These are phyloP conservation scores for Brassica juncea DNA, from an alignment of 345 rosid species.

Conservation along the genomic window DNA sequence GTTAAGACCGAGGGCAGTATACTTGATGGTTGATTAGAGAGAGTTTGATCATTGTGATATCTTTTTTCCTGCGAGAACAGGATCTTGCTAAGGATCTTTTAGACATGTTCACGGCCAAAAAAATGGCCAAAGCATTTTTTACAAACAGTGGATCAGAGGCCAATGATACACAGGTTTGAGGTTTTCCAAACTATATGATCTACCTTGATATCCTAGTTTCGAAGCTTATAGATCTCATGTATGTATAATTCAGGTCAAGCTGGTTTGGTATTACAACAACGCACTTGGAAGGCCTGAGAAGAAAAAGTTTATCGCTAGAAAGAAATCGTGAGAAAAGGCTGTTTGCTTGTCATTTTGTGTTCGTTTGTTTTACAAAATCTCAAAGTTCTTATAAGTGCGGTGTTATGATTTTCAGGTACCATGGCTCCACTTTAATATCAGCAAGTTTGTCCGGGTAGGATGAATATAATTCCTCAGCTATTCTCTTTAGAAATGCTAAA, in stretches of 20 bases:
- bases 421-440: constrained; percentile 87
- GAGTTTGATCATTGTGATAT: constrained; percentile 19
- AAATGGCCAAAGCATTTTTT: constrained; percentile 90
- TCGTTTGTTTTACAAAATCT: constrained; percentile 5
- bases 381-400: constrained; percentile 18
- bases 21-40: not conserved
- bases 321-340: constrained; percentile 51
- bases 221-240: constrained; percentile 15
- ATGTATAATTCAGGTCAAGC: constrained; percentile 63
- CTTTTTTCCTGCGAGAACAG: constrained; percentile 46
- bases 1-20: not conserved
- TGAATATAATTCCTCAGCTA: not conserved
- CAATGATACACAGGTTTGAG: constrained; percentile 89
- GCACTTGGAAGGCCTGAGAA: constrained; percentile 85
- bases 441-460: constrained; percentile 97
- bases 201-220: not conserved
- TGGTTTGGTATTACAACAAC: constrained; percentile 89
- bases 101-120: constrained; percentile 74
- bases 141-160: constrained; percentile 98
- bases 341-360: not conserved
- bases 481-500: not conserved
- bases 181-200: constrained; percentile 34
- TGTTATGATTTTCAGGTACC: constrained; percentile 58
- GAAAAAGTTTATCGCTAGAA: constrained; percentile 81
- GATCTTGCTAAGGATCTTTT: constrained; percentile 93